These are phyloP conservation scores for Geotrichum histeridarum DNA, from an alignment of 1,139 yeast genomes.

Conservation along the genomic window DNA sequence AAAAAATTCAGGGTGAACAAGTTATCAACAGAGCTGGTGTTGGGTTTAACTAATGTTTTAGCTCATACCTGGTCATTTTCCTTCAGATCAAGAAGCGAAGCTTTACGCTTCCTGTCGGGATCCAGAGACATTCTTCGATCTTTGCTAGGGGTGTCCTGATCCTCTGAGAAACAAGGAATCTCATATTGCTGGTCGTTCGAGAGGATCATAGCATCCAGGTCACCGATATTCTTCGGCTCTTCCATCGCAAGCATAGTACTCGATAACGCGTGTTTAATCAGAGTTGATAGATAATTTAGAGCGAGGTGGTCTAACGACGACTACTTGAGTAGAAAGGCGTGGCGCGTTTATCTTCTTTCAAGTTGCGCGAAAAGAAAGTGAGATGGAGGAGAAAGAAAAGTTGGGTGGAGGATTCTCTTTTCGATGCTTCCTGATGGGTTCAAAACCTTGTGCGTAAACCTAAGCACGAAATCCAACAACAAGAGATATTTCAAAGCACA, in stretches of 20 bases:
- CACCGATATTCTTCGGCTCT: conserved; percentile 5
- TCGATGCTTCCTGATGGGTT: conserved; percentile 2
- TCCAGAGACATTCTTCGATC: background rate
- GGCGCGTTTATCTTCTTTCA: background rate
- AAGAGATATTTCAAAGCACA: background rate
- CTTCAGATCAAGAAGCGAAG: background rate
- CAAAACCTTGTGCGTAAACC: conserved; percentile 13
- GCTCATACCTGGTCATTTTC: background rate
- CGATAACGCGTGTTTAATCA: background rate
- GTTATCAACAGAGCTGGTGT: too few species aligned
- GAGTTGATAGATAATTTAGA: background rate
- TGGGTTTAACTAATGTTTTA: background rate
- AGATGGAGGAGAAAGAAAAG: conserved; percentile 11
- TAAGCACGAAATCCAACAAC: conserved; percentile 3
- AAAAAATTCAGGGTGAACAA: too few species aligned
- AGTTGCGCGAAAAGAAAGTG: conserved; percentile 6
- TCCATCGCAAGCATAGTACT: background rate
- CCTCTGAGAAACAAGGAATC: background rate
- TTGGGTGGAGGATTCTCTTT: conserved; percentile 10
- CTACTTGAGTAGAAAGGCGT: background rate
- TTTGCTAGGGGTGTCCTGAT: background rate
- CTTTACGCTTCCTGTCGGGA: background rate
- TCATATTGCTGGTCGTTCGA: background rate
- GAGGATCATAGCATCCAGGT: conserved; percentile 4
- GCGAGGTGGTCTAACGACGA: background rate